A percentile compares a stretch with the other conserved stretches of the same genome.
These are phyloP conservation scores for Licmophora abbreviata DNA, from an alignment of 108 stramenopile genomes.

Conservation along the genomic window DNA sequence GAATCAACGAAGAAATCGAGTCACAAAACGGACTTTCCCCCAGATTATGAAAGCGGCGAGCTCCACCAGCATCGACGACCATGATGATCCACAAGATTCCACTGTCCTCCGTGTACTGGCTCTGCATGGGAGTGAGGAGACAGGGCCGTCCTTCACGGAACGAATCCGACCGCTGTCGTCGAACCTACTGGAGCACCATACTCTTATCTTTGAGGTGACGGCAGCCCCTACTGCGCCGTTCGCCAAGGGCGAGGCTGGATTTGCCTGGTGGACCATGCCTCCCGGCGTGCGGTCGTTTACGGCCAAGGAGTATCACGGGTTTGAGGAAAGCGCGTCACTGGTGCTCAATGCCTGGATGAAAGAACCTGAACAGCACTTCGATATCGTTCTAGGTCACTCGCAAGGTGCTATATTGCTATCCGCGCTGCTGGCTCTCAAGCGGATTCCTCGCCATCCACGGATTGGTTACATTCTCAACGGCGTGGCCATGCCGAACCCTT, in stretches of 20 bases:
- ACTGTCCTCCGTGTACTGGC: slow-evolving; percentile 61
- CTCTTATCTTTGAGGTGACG: slow-evolving; percentile 22
- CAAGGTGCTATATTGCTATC: slow-evolving; percentile 76
- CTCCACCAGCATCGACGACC: too few species aligned
- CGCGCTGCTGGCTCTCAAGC: slow-evolving; percentile 39
- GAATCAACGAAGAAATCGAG: too few species aligned
- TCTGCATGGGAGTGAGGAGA: slow-evolving; percentile 76
- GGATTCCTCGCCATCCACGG: slow-evolving; percentile 26
- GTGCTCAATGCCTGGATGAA: slow-evolving; percentile 27
- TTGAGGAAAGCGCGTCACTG: slow-evolving; percentile 35
- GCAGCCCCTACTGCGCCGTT: slow-evolving; percentile 36
- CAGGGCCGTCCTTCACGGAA: slow-evolving; percentile 36
- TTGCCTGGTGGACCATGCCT: slow-evolving; percentile 77
- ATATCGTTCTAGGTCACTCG: slow-evolving; percentile 67
- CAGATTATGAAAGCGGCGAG: too few species aligned
- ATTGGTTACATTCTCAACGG: slow-evolving; percentile 69
- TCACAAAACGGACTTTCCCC: too few species aligned
- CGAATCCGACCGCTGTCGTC: slow-evolving; percentile 24
- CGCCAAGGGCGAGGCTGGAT: slow-evolving; percentile 35
- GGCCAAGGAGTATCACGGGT: slow-evolving; percentile 62
- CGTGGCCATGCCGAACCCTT: slow-evolving; percentile 73
- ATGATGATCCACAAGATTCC: too few species aligned
- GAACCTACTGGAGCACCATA: slow-evolving; percentile 14
- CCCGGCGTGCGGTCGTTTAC: slow-evolving; percentile 66
- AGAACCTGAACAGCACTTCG: slow-evolving; percentile 23